Base-by-base conservation (phyloP, 1,284 basidiomycete species). In the Cystobasidium sp. region DNA sequence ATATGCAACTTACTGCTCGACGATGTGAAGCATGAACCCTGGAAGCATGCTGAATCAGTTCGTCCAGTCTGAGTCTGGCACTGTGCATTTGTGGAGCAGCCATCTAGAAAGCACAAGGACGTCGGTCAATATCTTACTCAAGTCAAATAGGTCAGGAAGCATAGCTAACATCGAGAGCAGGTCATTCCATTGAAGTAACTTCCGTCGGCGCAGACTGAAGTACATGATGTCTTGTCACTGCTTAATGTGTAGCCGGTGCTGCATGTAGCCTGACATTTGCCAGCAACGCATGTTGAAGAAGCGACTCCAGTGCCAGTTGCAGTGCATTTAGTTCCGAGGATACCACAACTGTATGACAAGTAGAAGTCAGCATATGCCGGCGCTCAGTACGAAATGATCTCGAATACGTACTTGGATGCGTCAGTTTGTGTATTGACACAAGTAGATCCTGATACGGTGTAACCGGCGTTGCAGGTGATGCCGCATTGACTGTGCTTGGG, bases 241-340 rank as follows among this genome's bases (percentile, higher is more conserved):
- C 75, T 65, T 31, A 55, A 73, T 5, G 41, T 49, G 63, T 49
- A 78, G 37, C 76, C 76, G 31, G 41, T 31, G 20, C 55, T 43
- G 71, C 78, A 78, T 1, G 71, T 56, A 24, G 49, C 7, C 5
- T 74, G 63, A 43, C 74, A 77, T 52, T 75, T 71, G 9, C 69
- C 52, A 18, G 18, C 39, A 7, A 64, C 52, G 31, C 75, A 68
- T 51, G 55, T 66, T 18, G 59, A 37, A 63, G 76, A 76, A 9
- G 59, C n/a, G 10, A 75, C 41, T 6, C 67, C 70, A 1, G 16
- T 20, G 12, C 73, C 75, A 53, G 70, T 47, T 3, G 56, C 49
- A 10, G 70, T 22, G 75, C 76, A 46, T 5, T 51, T 58, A 16
- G 64, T 74, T 37, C 75, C 75, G 24, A 52, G 4, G 1, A 46